Evolutionary conservation across 2,329 filamentous ascomycete species (phyloP).

Genomic region (Pestalotiopsis sp.): DNA sequence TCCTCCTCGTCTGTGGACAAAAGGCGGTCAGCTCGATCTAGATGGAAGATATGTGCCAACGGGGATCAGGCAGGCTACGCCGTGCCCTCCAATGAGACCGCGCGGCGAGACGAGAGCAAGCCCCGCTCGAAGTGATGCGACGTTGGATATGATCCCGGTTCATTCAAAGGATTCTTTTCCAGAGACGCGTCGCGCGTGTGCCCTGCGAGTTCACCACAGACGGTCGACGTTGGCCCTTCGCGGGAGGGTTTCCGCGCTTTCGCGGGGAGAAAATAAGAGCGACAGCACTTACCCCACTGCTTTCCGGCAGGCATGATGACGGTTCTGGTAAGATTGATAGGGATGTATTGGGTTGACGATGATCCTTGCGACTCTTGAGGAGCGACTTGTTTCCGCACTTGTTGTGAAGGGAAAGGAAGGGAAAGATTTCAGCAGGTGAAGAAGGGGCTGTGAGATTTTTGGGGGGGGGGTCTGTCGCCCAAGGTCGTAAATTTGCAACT

Average conservation of each 20-base stretch:
- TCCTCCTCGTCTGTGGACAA: slow-evolving; percentile 15
- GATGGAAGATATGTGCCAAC: slow-evolving; percentile 6
- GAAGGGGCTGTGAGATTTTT: slow-evolving; percentile 9
- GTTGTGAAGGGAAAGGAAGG: not conserved
- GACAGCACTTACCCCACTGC: slow-evolving; percentile 19
- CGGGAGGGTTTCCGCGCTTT: not conserved
- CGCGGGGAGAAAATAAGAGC: not conserved
- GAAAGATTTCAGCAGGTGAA: not conserved
- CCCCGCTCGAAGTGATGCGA: slow-evolving; percentile 20
- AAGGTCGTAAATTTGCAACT: slow-evolving; percentile 9
- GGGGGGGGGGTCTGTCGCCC: slow-evolving; percentile 4
- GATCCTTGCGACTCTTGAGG: not conserved
- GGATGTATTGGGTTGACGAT: not conserved
- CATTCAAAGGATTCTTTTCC: not conserved
- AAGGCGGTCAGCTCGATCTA: slow-evolving; percentile 16
- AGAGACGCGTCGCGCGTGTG: slow-evolving; percentile 13
- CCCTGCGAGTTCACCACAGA: not conserved
- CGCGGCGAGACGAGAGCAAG: slow-evolving; percentile 14
- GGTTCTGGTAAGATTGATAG: not conserved
- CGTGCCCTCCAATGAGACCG: slow-evolving; percentile 20
- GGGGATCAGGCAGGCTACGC: slow-evolving; percentile 19
- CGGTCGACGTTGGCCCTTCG: slow-evolving; percentile 14
- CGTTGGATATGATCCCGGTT: slow-evolving; percentile 4
- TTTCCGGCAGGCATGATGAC: slow-evolving; percentile 18
- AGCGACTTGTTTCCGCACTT: not conserved